Percentiles rank a stretch among this genome's conserved stretches.
Evolutionary conservation across 768 basidiomycete species (phyloP).

Genomic region (Kwoniella pini): DNA sequence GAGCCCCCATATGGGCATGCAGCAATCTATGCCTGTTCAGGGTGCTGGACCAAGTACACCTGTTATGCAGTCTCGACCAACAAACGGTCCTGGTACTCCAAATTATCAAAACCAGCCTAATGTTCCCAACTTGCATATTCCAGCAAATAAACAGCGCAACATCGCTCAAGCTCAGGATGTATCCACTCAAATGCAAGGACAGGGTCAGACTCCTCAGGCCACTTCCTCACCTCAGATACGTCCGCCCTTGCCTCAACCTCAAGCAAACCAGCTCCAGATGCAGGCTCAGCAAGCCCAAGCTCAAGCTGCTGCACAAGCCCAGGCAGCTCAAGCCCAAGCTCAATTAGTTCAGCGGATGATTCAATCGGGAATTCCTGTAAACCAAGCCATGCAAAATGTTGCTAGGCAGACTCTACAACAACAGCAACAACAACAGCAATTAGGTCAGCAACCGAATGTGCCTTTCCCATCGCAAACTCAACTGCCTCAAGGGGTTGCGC

Average conservation of each 20-base stretch:
- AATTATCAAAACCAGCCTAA: constrained; percentile 24
- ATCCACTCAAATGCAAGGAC: constrained; percentile 16
- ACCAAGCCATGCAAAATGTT: constrained; percentile 17
- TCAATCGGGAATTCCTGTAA: constrained; percentile 32
- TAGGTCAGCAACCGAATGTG: neutral
- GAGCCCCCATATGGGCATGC: constrained; percentile 16
- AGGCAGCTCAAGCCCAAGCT: constrained; percentile 17
- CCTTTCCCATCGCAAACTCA: no score
- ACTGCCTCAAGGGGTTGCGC: neutral
- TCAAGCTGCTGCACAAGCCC: constrained; percentile 10
- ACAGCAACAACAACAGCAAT: constrained; percentile 9
- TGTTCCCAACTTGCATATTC: constrained; percentile 42
- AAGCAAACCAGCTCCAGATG: neutral
- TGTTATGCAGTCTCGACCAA: constrained; percentile 15
- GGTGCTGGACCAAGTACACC: constrained; percentile 2
- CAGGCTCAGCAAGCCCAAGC: neutral
- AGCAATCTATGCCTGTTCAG: neutral
- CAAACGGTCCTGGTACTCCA: constrained; percentile 1
- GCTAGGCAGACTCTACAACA: constrained; percentile 9
- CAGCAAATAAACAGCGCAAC: constrained; percentile 41
- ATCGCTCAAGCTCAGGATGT: constrained; percentile 22
- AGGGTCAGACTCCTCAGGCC: constrained; percentile 9
- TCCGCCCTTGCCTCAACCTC: constrained; percentile 13
- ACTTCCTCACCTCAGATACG: constrained; percentile 24
- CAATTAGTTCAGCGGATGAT: constrained; percentile 25